Percentiles rank a stretch among this genome's conserved stretches.
phyloP scores from a whole-genome alignment of 768 basidiomycete species.

The Suillus brevipes region DNA sequence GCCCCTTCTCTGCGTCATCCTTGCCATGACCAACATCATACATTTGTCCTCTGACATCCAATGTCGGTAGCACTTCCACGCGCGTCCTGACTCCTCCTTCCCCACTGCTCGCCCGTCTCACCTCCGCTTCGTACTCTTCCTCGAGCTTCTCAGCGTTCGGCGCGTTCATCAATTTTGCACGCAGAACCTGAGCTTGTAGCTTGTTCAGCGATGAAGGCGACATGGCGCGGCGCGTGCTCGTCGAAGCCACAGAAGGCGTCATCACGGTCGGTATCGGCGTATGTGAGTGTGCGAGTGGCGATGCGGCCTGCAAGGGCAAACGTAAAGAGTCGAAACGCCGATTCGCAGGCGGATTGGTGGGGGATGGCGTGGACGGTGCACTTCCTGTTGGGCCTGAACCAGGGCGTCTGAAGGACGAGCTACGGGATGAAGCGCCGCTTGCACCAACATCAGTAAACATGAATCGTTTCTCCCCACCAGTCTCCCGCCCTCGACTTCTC shows the following conservation, averaged over 20 bases:
- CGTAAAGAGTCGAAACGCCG: conserved; percentile 62
- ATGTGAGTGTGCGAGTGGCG: conserved; percentile 58
- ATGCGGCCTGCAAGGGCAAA: conserved; percentile 57
- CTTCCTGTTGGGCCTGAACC: conserved; percentile 54
- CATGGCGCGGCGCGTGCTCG: conserved; percentile 45
- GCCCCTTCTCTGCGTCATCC: conserved; percentile 48
- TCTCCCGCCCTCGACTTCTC: conserved; percentile 36
- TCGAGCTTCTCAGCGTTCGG: conserved; percentile 78
- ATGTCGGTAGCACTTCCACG: conserved; percentile 84
- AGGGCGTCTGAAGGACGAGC: conserved; percentile 86
- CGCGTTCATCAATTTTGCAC: conserved; percentile 85
- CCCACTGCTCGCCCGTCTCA: conserved; percentile 48
- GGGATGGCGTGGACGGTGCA: conserved; percentile 58
- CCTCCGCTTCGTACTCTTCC: conserved; percentile 79
- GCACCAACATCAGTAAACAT: conserved; percentile 68
- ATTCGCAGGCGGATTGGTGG: conserved; percentile 41
- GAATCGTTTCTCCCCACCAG: conserved; percentile 51
- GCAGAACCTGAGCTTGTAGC: conserved; percentile 88
- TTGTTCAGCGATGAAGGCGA: conserved; percentile 85
- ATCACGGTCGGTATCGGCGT: conserved; percentile 93
- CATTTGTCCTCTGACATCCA: conserved; percentile 80
- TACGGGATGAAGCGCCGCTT: conserved; percentile 72
- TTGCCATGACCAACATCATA: conserved; percentile 90
- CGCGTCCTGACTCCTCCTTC: conserved; percentile 49
- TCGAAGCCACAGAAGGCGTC: conserved; percentile 56